Conservation (phyloP, 73 alveolate species). For the Stentor coeruleus region DNA sequence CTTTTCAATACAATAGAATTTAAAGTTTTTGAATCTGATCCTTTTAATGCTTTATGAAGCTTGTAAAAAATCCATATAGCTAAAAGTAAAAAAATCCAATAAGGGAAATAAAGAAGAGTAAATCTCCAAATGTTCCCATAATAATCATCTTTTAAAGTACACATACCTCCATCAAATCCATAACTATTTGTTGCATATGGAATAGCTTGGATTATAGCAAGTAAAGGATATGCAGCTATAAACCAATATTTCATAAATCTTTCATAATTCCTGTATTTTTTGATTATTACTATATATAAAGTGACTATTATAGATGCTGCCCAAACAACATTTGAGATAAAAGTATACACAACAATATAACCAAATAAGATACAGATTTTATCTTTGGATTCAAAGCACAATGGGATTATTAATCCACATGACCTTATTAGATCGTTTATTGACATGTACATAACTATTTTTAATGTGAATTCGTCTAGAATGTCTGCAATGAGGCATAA, state of each 20-base stretch:
- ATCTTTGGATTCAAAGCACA: too few relatives aligned
- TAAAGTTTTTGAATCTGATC: background rate
- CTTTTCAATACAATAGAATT: background rate
- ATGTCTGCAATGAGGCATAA: background rate
- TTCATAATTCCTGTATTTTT: background rate
- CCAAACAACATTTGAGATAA: background rate
- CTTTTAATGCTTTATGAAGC: too few relatives aligned
- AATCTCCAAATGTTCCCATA: background rate
- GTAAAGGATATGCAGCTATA: background rate
- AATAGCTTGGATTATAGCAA: background rate
- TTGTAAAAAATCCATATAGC: background rate
- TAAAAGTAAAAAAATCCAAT: background rate
- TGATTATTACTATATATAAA: background rate
- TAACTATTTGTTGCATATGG: background rate
- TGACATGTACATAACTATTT: background rate
- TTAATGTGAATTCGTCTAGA: background rate
- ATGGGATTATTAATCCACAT: too few relatives aligned
- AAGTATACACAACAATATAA: background rate
- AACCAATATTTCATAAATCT: background rate
- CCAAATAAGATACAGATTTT: background rate
- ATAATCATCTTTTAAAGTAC: background rate
- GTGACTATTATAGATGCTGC: background rate
- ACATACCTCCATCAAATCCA: background rate
- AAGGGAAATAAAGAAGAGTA: background rate
- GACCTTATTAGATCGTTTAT: background rate